These are phyloP conservation scores for Anisodus tanguticus DNA, from an alignment of 257 asterid genomes.

Conservation along the genomic window DNA sequence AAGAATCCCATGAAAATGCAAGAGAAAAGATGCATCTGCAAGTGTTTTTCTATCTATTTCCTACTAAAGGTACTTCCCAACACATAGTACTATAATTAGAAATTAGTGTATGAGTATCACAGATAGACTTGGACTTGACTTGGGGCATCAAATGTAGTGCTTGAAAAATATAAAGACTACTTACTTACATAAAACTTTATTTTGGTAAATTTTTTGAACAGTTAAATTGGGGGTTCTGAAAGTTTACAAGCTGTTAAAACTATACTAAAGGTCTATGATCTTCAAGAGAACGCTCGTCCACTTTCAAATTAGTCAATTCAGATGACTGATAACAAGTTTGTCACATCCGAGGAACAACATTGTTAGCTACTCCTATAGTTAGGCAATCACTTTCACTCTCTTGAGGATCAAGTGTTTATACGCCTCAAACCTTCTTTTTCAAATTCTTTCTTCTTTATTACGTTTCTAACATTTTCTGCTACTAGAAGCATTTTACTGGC, in stretches of 20 bases:
- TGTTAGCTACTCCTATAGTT: not conserved
- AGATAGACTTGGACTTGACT: not conserved
- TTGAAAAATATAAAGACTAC: conserved; percentile 8
- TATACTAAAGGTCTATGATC: not conserved
- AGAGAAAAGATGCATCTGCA: not conserved
- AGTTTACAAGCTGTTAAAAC: not conserved
- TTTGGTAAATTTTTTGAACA: not conserved
- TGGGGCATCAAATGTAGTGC: not conserved
- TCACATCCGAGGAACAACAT: not conserved
- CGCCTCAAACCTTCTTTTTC: not conserved
- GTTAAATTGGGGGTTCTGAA: conserved; percentile 10
- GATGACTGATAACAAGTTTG: not conserved
- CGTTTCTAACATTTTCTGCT: not conserved
- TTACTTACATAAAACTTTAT: not conserved
- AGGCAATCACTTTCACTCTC: not conserved
- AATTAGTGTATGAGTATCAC: not conserved
- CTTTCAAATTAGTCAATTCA: not conserved
- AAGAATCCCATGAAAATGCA: not conserved
- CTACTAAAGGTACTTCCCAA: not conserved
- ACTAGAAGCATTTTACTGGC: not conserved
- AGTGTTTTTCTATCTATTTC: not conserved
- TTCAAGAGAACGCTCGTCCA: not conserved
- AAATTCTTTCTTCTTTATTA: not conserved
- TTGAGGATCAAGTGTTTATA: not conserved
- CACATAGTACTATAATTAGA: not conserved